Evolutionary conservation across 2,329 filamentous ascomycete species (phyloP), one percentile per base, ranked within the genome.

Genomic region (Trichophyton benhamiae): DNA sequence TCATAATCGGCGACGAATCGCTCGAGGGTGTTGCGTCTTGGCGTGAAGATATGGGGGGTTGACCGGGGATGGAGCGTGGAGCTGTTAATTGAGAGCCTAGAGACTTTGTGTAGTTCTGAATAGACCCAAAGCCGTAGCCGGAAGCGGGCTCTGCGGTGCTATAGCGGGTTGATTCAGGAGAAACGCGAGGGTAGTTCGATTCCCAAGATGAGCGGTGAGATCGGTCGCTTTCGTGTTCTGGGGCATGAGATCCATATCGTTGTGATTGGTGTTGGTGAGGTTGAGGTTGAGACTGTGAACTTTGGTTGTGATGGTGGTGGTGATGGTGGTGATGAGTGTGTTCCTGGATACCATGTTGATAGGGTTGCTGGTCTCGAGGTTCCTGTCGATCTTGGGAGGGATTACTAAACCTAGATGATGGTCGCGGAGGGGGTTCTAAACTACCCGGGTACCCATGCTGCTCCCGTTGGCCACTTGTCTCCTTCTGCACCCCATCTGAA

Each of bases 41-140:
- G n/a, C 69, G 68, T 25, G 73, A 67, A 49, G 74, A 72, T 17
- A 72, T 61, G 0, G 72, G 71, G 7, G 52, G 15, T 46, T 71
- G 46, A 4, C 61, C 63, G n/a, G 63, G 15, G 67, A 67, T 20
- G 67, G 64, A 72, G 58, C 74, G 69, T 41, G 70, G 66, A 2
- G 71, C 69, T 38, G 69, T 69, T 8, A 72, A 63, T 62, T 76
- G 74, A 5, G 74, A 75, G 1, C 74, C 74, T 7, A 75, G 63
- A 7, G 74, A 72, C 61, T 76, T 76, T 8, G 72, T 72, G 64
- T 76, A 76, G 62, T 68, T 74, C 60, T 75, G 74, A 60, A 75
- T 72, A 30, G 72, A 70, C 11, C 74, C 73, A 59, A 75, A 76
- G 0, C 73, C 74, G 65, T 74, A 76, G 1, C 64, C 67, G 0